These are phyloP conservation scores for Aspergillus sp. DNA, from an alignment of 2,329 filamentous ascomycete genomes.

Conservation along the genomic window DNA sequence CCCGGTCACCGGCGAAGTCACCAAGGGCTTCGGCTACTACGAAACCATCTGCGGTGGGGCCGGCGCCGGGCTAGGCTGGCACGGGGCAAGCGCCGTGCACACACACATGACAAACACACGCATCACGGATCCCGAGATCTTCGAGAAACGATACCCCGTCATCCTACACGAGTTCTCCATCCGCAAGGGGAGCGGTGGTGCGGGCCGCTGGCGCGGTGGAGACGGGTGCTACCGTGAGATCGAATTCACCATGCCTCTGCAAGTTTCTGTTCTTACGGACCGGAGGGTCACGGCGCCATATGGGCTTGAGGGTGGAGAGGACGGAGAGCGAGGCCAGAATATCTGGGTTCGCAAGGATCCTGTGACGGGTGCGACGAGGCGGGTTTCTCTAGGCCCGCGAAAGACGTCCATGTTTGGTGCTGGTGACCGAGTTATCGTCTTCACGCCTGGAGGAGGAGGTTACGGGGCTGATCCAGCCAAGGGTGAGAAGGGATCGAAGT, in stretches of 20 bases:
- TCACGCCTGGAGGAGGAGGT: conserved; percentile 49
- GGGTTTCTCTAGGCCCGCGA: conserved; percentile 62
- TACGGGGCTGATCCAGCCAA: conserved; percentile 16
- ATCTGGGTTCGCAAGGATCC: conserved; percentile 78
- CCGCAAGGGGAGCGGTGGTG: conserved; percentile 63
- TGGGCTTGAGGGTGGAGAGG: conserved; percentile 78
- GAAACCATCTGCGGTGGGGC: conserved; percentile 82
- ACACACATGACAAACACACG: conserved; percentile 87
- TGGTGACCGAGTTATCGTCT: conserved; percentile 62
- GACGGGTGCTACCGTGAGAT: conserved; percentile 80
- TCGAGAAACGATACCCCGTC: conserved; percentile 77
- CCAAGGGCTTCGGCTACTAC: conserved; percentile 80
- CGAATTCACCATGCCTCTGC: conserved; percentile 77
- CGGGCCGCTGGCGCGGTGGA: conserved; percentile 67
- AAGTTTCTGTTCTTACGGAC: conserved; percentile 78
- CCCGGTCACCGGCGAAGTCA: conserved; percentile 53
- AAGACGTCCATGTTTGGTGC: conserved; percentile 62
- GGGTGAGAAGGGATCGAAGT: background rate
- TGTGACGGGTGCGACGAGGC: conserved; percentile 52
- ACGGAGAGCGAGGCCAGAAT: conserved; percentile 77
- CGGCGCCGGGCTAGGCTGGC: conserved; percentile 74
- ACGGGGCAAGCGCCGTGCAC: conserved; percentile 74
- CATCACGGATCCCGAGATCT: conserved; percentile 80
- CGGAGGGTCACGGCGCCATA: conserved; percentile 75
- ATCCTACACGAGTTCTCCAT: conserved; percentile 72